These are phyloP conservation scores for Botrytis hyacinthi DNA, from an alignment of 2,329 filamentous ascomycete genomes.

Conservation along the genomic window DNA sequence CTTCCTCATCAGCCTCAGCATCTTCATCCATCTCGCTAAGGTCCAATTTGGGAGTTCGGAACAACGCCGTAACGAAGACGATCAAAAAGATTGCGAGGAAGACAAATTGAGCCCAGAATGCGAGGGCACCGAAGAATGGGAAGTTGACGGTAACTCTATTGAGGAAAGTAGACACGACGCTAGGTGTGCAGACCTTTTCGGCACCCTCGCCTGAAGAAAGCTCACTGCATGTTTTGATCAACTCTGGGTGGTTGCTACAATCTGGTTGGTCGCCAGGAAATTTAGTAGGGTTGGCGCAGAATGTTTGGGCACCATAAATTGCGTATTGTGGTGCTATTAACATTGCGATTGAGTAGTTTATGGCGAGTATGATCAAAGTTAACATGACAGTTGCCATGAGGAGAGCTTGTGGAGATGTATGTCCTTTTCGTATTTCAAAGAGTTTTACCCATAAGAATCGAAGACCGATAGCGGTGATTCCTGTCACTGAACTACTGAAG, in stretches of 20 bases:
- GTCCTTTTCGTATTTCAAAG: slow-evolving; percentile 85
- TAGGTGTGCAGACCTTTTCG: slow-evolving; percentile 82
- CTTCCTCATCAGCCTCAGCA: slow-evolving; percentile 88
- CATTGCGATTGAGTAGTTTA: slow-evolving; percentile 92
- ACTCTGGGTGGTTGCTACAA: slow-evolving; percentile 67
- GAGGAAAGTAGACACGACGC: slow-evolving; percentile 86
- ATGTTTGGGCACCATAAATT: slow-evolving; percentile 90
- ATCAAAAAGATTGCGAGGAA: slow-evolving; percentile 83
- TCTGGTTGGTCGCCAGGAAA: slow-evolving; percentile 67
- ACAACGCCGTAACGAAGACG: slow-evolving; percentile 73
- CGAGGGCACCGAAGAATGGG: slow-evolving; percentile 88
- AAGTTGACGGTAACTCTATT: slow-evolving; percentile 92
- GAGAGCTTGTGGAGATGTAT: slow-evolving; percentile 87
- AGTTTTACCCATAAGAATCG: slow-evolving; percentile 94
- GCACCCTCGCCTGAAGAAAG: slow-evolving; percentile 67
- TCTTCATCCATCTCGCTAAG: slow-evolving; percentile 81
- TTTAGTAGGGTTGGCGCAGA: slow-evolving; percentile 71
- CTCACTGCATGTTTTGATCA: slow-evolving; percentile 82
- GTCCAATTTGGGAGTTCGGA: slow-evolving; percentile 76
- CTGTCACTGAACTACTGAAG: slow-evolving; percentile 83
- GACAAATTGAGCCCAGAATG: slow-evolving; percentile 94
- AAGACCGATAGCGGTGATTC: slow-evolving; percentile 83
- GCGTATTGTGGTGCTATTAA: slow-evolving; percentile 94
- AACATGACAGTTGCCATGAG: slow-evolving; percentile 89
- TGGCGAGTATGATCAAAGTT: slow-evolving; percentile 81